Base-by-base conservation (phyloP, 345 rosid genomes). In the Moricandia arvensis region DNA sequence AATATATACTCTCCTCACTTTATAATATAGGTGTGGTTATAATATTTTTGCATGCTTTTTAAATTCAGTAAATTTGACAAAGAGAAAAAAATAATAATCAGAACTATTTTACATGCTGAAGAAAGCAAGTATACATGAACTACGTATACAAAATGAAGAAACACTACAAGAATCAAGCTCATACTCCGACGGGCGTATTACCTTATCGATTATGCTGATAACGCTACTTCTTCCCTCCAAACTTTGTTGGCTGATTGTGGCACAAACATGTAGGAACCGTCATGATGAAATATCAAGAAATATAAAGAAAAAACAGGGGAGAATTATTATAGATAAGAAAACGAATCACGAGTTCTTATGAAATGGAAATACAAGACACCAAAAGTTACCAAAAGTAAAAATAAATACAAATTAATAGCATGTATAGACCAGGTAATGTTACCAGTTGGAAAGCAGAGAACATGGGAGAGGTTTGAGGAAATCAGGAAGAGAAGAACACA, bases 381-480 rank as follows among this genome's bases (percentile, higher is more conserved):
- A 58, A 29, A 26, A 15, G 34, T 0, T 47, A 68, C 2, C 27
- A 12, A 9, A 21, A 21, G 24, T 2, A 21, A 2, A 53, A 63
- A 15, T 26, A 59, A 2, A 75, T 7, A 43, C 47, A 38, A 7
- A 49, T 16, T 49, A 33, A 35, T 5, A 30, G 27, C 29, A 27
- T 27, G 3, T 0, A 0, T 51, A 62, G 18, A 26, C 4, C 3
- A 75, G 37, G 17, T 34, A 34, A 7, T 13, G n/a, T 30, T 61
- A 75, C 74, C 75, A 63, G 37, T 29, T 65, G 61, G 80, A 31
- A 47, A 72, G 95, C 8, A 87, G 78, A 82, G 72, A 68, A 62
- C 96, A 87, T 35, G 80, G 69, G 53, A 74, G 83, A 59, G 89
- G 90, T 66, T 76, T 85, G 75, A 93, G 87, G 66, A 89, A 80